These are phyloP conservation scores for Miamiensis avidus DNA, from an alignment of 169 alveolate genomes.

Conservation along the genomic window DNA sequence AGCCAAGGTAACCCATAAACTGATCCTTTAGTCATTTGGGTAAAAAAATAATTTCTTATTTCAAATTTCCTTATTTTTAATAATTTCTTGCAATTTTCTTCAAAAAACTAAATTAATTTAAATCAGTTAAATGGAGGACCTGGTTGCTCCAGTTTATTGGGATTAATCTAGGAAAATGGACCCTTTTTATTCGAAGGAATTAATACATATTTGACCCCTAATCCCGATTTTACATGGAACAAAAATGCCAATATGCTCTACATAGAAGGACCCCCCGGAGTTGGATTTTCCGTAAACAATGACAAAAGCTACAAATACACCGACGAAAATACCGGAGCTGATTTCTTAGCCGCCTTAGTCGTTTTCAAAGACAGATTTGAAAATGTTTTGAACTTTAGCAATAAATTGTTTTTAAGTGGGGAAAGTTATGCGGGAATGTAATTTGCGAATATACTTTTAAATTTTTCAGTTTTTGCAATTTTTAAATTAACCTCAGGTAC, in stretches of 20 bases:
- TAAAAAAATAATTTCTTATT: too few species aligned
- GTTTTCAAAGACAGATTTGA: not conserved
- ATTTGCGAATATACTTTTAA: not conserved
- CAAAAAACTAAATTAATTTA: too few species aligned
- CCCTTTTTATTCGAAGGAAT: slow-evolving; percentile 63
- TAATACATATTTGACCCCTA: not conserved
- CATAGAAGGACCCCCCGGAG: slow-evolving; percentile 68
- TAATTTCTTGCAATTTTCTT: not conserved
- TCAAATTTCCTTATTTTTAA: not conserved
- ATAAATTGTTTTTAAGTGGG: not conserved
- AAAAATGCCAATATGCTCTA: slow-evolving; percentile 60
- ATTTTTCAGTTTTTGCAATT: not conserved
- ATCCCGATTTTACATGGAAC: not conserved
- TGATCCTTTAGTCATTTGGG: not conserved
- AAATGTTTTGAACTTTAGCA: too few species aligned
- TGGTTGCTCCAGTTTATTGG: slow-evolving; percentile 73
- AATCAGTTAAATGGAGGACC: slow-evolving; percentile 79
- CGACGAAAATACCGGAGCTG: not conserved
- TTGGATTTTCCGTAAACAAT: slow-evolving; percentile 52
- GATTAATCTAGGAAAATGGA: slow-evolving; percentile 65
- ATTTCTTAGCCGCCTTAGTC: not conserved
- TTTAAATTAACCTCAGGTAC: not conserved
- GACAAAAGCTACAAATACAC: not conserved
- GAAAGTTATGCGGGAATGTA: not conserved
- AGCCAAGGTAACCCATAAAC: not conserved